Base-by-base conservation (phyloP, 306 rosid genomes). In the Heteromeles arbutifolia region DNA sequence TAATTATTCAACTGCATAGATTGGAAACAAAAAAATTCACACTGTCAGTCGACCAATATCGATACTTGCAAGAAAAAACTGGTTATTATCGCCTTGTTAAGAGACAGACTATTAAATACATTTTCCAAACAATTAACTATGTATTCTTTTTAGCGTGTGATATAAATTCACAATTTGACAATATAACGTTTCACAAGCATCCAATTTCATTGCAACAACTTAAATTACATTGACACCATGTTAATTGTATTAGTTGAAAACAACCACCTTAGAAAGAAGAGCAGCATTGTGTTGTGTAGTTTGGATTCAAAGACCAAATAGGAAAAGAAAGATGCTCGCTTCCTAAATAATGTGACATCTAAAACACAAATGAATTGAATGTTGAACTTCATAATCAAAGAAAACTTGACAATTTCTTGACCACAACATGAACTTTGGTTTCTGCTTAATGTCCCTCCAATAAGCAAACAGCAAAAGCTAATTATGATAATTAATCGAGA, bases 291-390 rank as follows among this genome's bases (percentile, higher is more conserved):
- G 65, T 5, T 59, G 19, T 4, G 65, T 13, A 12, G 19, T 59
- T 25, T 2, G 4, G 32, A 25, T 59, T 59, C 14, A 17, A 12
- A 14, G 10, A 59, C 65, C 19, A 24, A 59, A 59, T 4, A 10
- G 31, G 4, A 5, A 61, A 61, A 26, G 65, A 61, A 61, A 26
- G 65, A 26, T 26, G 18, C 65, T 25, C 1, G 13, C 19, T 11
- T 26, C 65, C 65, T 48, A 48, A 7, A 37, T 26, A 61, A 61
- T 4, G 9, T 5, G 4, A 61, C 37, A 6, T 61, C 63, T 22
- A 57, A 10, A 41, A 1, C 57, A 6, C 21, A 31, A 29, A 59
- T 63, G 72, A 79, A 84, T 84, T 75, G 92, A 87, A 84, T 28
- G 17, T 56, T 69, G 28, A 89, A 80, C 90, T n/a, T 77, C 76